Conservation (phyloP, 805 yeast species). For the Candida anglica region DNA sequence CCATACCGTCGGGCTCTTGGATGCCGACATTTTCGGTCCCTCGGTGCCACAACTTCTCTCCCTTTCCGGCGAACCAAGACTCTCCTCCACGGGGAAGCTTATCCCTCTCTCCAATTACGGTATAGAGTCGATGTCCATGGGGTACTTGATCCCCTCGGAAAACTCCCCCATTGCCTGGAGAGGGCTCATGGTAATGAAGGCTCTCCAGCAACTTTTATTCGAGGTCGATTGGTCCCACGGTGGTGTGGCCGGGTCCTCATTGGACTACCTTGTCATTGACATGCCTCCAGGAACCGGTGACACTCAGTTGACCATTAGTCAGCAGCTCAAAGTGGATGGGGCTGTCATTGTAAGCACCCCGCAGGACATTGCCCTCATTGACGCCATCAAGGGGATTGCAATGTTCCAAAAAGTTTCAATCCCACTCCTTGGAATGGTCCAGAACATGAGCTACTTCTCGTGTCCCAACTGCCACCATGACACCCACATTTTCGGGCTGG, state of each 20-base stretch:
- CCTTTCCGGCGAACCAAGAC: constrained; percentile 66
- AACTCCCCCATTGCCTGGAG: constrained; percentile 75
- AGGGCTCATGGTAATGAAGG: constrained; percentile 84
- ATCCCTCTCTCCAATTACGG: constrained; percentile 73
- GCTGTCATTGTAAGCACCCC: constrained; percentile 83
- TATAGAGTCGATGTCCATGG: constrained; percentile 85
- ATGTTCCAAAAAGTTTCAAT: constrained; percentile 71
- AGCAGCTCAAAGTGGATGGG: constrained; percentile 71
- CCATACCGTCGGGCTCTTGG: constrained; percentile 62
- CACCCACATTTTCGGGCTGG: constrained; percentile 69
- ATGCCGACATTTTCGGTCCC: constrained; percentile 84
- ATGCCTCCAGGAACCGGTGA: constrained; percentile 95
- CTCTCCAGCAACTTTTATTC: constrained; percentile 75
- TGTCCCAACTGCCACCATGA: constrained; percentile 77
- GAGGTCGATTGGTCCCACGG: constrained; percentile 72
- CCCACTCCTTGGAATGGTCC: constrained; percentile 73
- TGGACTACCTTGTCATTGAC: constrained; percentile 72
- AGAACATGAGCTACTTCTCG: constrained; percentile 74
- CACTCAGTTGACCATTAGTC: constrained; percentile 78
- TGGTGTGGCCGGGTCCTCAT: no score
- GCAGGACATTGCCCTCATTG: constrained; percentile 78
- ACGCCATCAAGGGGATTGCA: constrained; percentile 74
- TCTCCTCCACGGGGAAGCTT: constrained; percentile 48
- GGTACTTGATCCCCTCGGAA: constrained; percentile 63
- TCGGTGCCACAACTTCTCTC: constrained; percentile 70